Conservation (phyloP, 1,284 basidiomycete species). For the Trichosporon asahii region DNA sequence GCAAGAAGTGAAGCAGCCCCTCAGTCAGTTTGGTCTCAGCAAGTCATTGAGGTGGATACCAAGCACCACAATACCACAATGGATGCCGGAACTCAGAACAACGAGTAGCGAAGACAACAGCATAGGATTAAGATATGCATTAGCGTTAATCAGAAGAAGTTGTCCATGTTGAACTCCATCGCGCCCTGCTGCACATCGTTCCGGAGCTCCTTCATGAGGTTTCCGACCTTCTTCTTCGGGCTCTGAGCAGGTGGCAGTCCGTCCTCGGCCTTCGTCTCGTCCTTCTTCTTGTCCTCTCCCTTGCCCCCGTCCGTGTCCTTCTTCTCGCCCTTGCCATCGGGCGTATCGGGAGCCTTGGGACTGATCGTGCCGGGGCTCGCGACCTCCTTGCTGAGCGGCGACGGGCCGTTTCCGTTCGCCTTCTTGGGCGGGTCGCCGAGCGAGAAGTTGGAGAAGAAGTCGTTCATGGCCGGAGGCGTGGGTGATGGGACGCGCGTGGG, state of each 20-base stretch:
- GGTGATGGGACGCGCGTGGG: conserved; percentile 53
- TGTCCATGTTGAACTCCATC: conserved; percentile 51
- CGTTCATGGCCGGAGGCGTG: conserved; percentile 2
- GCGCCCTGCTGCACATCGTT: conserved; percentile 50
- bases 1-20: too few relatives aligned
- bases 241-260: neutral
- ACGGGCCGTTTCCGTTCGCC: conserved; percentile 2
- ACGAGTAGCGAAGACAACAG: too few relatives aligned
- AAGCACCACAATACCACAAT: too few relatives aligned
- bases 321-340: neutral
- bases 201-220: conserved; percentile 59
- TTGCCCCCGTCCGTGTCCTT: neutral
- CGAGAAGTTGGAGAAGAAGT: conserved; percentile 10
- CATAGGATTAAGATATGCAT: neutral
- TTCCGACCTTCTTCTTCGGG: conserved; percentile 53
- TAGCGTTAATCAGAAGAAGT: conserved; percentile 41
- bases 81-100: too few relatives aligned
- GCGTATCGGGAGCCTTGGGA: neutral
- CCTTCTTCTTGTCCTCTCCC: neutral
- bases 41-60: too few relatives aligned
- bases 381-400: conserved; percentile 1
- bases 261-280: neutral
- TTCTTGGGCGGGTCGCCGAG: conserved; percentile 3
- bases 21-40: too few relatives aligned
- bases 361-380: conserved; percentile 1